Evolutionary conservation across 768 basidiomycete species (phyloP), one percentile per base, ranked within the genome.

Genomic region (Podaxis carcinomalis): DNA sequence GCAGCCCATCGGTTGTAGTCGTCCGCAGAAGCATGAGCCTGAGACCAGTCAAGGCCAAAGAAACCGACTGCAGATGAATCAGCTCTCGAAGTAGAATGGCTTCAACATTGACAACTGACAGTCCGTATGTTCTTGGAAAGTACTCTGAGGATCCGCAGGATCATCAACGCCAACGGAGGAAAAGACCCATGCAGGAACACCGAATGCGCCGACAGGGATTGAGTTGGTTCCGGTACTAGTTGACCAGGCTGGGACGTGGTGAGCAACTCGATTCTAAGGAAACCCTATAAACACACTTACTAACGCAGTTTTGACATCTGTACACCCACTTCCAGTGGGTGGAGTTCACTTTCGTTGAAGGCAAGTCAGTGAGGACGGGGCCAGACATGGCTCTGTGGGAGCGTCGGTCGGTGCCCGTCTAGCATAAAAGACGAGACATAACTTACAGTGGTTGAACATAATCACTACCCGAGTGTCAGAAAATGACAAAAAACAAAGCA

Each of bases 261-360:
- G 40, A 27, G 58, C 40, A 42, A 2, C 40, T 32, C 25, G 11
- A 19, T 51, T 13, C 9, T n/a, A 27, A 27, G 9, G 6, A 11
- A 21, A 56, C 3, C 23, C 21, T 7, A 36, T 14, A 9, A 36
- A 6, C 4, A 3, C 23, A 77, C 79, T 62, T 68, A 85, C 84
- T 72, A 50, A 84, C 81, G 74, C 86, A 88, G 70, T 85, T 82
- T 66, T 86, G 82, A 77, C 86, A 88, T 13, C 84, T 77, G 73
- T 80, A 88, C 2, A 86, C 83, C 80, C 83, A 86, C 62, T 85
- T 85, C 84, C 85, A 87, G 63, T 85, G 83, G 1, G 85, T 86
- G 0, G 83, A 69, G 63, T 85, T 85, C 21, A 86, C 78, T 57
- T 71, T 76, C 11, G 80, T 78, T 5, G 76, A 75, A 9, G 42